These are phyloP conservation scores for Cubamyces sp. DNA, from an alignment of 768 basidiomycete species.

Conservation along the genomic window DNA sequence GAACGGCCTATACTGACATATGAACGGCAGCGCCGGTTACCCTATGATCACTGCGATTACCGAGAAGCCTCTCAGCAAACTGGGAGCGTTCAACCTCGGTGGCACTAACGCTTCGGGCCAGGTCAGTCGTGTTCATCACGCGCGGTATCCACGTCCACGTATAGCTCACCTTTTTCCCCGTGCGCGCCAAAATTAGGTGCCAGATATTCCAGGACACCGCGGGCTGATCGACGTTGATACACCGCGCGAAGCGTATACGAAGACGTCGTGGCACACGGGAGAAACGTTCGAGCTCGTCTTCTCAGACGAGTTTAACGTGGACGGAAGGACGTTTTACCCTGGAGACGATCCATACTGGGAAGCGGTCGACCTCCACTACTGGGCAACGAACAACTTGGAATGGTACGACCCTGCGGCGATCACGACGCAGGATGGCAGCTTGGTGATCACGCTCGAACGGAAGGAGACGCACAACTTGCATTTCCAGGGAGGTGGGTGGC, in stretches of 20 bases:
- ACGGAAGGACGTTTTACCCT: constrained; percentile 81
- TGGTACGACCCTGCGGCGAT: constrained; percentile 88
- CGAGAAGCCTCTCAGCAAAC: constrained; percentile 26
- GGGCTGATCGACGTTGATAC: constrained; percentile 81
- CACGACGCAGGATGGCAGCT: constrained; percentile 71
- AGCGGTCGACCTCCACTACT: constrained; percentile 80
- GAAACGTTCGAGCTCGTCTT: constrained; percentile 69
- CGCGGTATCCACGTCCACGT: neutral
- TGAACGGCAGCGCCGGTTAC: constrained; percentile 38
- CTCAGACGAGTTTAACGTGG: constrained; percentile 86
- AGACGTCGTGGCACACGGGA: constrained; percentile 55
- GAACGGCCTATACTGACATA: constrained; percentile 1
- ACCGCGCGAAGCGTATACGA: constrained; percentile 59
- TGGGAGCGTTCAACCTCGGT: constrained; percentile 50
- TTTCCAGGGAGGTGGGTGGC: constrained; percentile 59
- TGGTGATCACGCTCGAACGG: constrained; percentile 73
- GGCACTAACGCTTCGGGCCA: constrained; percentile 54
- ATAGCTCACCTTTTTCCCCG: neutral
- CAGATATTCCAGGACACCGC: constrained; percentile 46
- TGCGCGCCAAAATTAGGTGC: constrained; percentile 27
- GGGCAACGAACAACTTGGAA: constrained; percentile 53
- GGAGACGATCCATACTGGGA: constrained; percentile 91
- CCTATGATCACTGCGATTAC: constrained; percentile 40
- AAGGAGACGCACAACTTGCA: constrained; percentile 71
- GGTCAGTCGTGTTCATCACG: constrained; percentile 24